Evolutionary conservation across 1,284 basidiomycete species (phyloP), one percentile per base, ranked within the genome.

Genomic region (Austroboletus olivaceoglutinosus): DNA sequence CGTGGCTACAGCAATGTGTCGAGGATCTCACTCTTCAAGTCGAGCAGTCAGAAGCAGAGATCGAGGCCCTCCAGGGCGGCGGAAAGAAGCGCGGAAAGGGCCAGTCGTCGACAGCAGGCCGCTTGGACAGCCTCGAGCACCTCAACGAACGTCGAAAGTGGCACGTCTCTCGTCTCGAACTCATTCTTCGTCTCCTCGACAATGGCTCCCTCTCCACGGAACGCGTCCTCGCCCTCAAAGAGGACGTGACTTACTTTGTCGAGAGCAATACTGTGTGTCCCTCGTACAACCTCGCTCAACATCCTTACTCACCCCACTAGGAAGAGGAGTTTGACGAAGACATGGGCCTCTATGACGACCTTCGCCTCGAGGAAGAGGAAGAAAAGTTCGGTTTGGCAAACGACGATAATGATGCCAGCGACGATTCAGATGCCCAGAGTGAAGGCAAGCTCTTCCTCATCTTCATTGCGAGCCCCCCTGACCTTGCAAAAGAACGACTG

Each of bases 321-420:
- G 94, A 97, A 55, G 97, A 99, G 65, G 91, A 93, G 65, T 99
- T 98, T 69, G 93, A 98, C 55, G 96, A 97, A 70, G 93, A 99
- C 64, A 91, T 96, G 68, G 95, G 93, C 45, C 92, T 99, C 54
- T 99, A 99, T 64, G 97, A 99, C 65, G 96, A 99, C 41, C 91
- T 99, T 59, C 93, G 93, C 63, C 86, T 99, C 45, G 93, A 98
- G 62, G 96, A 98, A 64, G 93, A 98, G 68, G 95, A 99, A 67
- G 96, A 95, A 74, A 86, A 89, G 62, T 93, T 88, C 64, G 90
- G 91, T 47, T 75, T 91, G 49, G 83, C 80, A 47, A 80, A 81
- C 51, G 81, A 81, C 47, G 92, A 95, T 43, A 87, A 91, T 49
- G 82, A 82, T 19, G 82, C 78, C 25, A 82, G 77, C 48, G 84